Evolutionary conservation across 2,329 filamentous ascomycete species (phyloP).

Genomic region (Cladosporium sp.): DNA sequence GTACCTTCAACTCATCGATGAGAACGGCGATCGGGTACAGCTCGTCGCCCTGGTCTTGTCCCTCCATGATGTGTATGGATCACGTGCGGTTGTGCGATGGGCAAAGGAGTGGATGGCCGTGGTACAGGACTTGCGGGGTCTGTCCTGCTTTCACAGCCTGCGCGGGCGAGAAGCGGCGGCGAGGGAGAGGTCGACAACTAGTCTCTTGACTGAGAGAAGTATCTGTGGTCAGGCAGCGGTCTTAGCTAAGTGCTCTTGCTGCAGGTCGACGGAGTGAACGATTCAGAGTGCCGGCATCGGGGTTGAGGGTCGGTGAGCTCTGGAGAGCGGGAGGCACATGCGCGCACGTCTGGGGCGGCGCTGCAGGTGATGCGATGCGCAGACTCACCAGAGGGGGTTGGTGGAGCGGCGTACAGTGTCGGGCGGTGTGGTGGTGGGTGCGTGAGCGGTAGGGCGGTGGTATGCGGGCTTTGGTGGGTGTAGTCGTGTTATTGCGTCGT

Average conservation of each 20-base stretch:
- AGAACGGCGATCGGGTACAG: constrained; percentile 99
- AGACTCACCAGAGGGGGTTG: constrained; percentile 1
- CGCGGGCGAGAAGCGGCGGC: constrained; percentile 4
- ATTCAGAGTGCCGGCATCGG: constrained; percentile 1
- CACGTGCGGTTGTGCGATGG: not conserved
- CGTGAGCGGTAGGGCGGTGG: not conserved
- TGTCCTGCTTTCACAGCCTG: constrained; percentile 11
- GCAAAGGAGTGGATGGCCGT: constrained; percentile 11
- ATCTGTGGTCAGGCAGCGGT: not conserved
- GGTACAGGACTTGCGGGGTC: constrained; percentile 10
- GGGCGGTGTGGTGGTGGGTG: not conserved
- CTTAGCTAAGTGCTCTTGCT: not conserved
- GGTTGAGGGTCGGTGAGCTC: constrained; percentile 6
- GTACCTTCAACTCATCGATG: constrained; percentile 98
- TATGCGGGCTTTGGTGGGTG: constrained; percentile 2
- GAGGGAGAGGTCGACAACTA: constrained; percentile 1
- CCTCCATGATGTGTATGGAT: constrained; percentile 63
- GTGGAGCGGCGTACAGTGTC: not conserved
- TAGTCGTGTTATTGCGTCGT: constrained; percentile 11
- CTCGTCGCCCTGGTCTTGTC: constrained; percentile 88
- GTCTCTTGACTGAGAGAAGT: not conserved
- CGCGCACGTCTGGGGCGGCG: not conserved
- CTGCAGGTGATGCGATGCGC: not conserved
- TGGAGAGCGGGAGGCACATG: constrained; percentile 6
- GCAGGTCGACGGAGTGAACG: not conserved